These are phyloP conservation scores for Saccharomyces hybrid DNA, from an alignment of 1,139 yeast genomes.

Conservation along the genomic window DNA sequence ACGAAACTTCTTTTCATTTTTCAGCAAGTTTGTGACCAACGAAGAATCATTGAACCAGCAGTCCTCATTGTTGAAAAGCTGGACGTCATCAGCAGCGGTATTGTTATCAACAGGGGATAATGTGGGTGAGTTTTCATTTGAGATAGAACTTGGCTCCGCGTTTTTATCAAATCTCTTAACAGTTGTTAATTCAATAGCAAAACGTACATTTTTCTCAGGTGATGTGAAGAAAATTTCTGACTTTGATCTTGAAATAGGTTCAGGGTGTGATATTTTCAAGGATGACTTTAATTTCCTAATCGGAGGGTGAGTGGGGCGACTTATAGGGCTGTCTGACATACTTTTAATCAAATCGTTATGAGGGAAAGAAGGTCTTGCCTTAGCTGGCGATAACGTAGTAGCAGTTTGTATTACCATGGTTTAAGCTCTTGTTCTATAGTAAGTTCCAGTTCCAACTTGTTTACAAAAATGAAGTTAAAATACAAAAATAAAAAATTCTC, in stretches of 20 bases:
- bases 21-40: conserved; percentile 7
- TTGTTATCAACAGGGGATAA: neutral
- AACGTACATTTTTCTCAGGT: conserved; percentile 16
- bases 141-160: conserved; percentile 28
- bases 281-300: neutral
- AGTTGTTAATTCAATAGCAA: conserved; percentile 29
- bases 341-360: neutral
- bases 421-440: neutral
- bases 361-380: neutral
- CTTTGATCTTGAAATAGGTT: neutral
- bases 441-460: neutral
- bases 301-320: neutral
- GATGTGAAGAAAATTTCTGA: neutral
- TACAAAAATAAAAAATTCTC: neutral
- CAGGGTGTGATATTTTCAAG: neutral
- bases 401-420: neutral
- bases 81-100: neutral
- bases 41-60: conserved; percentile 12
- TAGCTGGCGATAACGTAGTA: neutral
- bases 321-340: neutral
- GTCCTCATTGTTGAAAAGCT: conserved; percentile 1
- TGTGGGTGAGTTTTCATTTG: conserved; percentile 8
- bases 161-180: conserved; percentile 27
- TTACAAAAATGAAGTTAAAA: neutral
- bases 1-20: conserved; percentile 8